These are phyloP conservation scores for Candida pseudofarinosa DNA, from an alignment of 805 yeast species.

Conservation along the genomic window DNA sequence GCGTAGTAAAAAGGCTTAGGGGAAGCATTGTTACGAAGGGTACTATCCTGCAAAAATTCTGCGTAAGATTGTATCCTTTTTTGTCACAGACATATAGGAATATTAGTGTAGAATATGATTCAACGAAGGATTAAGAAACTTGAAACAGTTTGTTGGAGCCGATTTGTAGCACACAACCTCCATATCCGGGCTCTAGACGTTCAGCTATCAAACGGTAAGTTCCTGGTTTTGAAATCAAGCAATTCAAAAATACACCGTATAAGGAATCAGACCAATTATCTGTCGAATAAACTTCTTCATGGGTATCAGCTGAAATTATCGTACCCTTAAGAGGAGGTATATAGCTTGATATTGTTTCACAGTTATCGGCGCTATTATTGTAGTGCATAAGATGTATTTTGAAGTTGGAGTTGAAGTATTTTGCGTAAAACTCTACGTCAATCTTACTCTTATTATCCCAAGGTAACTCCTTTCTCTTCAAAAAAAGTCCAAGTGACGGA, in stretches of 20 bases:
- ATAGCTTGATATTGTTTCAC: conserved; percentile 22
- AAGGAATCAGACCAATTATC: conserved; percentile 38
- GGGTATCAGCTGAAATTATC: conserved; percentile 27
- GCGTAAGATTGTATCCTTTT: too few relatives aligned
- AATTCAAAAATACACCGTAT: conserved; percentile 42
- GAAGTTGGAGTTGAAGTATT: conserved; percentile 16
- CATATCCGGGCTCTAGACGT: conserved; percentile 46
- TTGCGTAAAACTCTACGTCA: conserved; percentile 25
- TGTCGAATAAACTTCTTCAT: conserved; percentile 29
- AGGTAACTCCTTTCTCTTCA: conserved; percentile 16
- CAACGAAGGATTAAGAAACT: neutral
- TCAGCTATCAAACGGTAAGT: conserved; percentile 42
- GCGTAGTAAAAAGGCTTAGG: too few relatives aligned
- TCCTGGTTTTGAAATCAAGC: conserved; percentile 19
- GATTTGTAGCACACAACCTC: conserved; percentile 31
- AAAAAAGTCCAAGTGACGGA: conserved; percentile 33
- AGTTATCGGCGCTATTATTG: conserved; percentile 6
- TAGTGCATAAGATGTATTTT: conserved; percentile 25
- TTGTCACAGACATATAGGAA: too few relatives aligned
- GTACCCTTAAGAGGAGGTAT: conserved; percentile 47
- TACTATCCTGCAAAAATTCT: too few relatives aligned
- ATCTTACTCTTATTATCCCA: conserved; percentile 42
- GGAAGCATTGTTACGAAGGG: too few relatives aligned
- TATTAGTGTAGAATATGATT: too few relatives aligned
- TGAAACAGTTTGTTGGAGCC: conserved; percentile 24